Evolutionary conservation across 192 early-diverging fungal genomes (phyloP).

Genomic region (Coemansia sp.): DNA sequence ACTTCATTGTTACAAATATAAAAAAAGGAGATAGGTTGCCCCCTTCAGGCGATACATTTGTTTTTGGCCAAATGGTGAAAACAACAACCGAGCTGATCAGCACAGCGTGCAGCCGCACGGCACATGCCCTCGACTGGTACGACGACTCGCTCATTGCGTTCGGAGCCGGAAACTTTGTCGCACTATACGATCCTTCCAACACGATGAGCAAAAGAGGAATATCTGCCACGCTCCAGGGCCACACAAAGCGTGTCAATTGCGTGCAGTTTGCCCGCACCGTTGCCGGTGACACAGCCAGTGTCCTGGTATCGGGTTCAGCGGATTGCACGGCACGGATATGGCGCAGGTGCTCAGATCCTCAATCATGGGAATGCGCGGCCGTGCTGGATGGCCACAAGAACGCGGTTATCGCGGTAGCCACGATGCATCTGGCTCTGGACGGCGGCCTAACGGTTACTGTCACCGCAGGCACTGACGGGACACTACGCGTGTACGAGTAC

Average conservation of each 20-base stretch:
- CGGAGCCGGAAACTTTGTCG: conserved; percentile 70
- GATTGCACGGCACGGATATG: conserved; percentile 79
- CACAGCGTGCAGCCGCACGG: conserved; percentile 39
- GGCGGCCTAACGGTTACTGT: conserved; percentile 11
- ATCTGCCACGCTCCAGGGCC: conserved; percentile 67
- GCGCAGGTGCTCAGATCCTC: conserved; percentile 41
- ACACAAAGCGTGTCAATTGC: conserved; percentile 74
- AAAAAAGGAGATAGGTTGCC: neutral
- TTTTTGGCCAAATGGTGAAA: neutral
- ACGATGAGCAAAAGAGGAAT: conserved; percentile 30
- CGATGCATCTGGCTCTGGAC: neutral
- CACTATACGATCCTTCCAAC: conserved; percentile 70
- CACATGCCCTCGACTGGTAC: conserved; percentile 38
- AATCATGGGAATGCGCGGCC: conserved; percentile 64
- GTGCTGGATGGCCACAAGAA: conserved; percentile 67
- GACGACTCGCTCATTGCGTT: conserved; percentile 55
- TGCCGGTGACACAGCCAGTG: conserved; percentile 55
- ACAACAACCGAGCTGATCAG: conserved; percentile 33
- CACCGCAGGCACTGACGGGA: conserved; percentile 26
- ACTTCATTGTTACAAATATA: neutral
- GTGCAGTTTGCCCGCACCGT: conserved; percentile 63
- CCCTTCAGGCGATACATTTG: neutral
- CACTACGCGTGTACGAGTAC: conserved; percentile 30
- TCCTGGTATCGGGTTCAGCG: conserved; percentile 75
- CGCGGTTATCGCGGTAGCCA: conserved; percentile 64